Conservation (phyloP, 2,329 filamentous ascomycete species). For the Septoria linicola region DNA sequence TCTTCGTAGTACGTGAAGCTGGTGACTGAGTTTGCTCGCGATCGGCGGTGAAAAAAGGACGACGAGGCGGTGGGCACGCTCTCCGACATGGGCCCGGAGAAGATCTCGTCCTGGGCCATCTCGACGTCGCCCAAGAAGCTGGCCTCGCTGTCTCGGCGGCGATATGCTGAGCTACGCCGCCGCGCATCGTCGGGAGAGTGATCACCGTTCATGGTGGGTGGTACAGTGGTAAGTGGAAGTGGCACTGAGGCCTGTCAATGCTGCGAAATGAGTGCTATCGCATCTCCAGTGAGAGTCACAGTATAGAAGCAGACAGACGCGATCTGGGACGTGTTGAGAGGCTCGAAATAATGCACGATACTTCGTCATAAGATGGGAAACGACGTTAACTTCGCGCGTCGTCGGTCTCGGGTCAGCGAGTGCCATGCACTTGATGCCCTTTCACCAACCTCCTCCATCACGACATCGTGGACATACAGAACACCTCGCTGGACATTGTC, state of each 20-base stretch:
- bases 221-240: background rate
- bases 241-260: background rate
- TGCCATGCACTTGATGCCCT: too few species aligned
- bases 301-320: background rate
- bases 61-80: conserved; percentile 92
- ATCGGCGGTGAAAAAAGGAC: conserved; percentile 83
- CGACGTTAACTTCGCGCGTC: too few species aligned
- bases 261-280: conserved; percentile 5
- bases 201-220: conserved; percentile 24
- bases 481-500: too few species aligned
- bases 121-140: conserved; percentile 88
- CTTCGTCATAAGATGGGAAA: conserved; percentile 1
- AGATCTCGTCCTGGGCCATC: conserved; percentile 96
- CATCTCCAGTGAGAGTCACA: background rate
- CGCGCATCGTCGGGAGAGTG: conserved; percentile 19
- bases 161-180: conserved; percentile 41
- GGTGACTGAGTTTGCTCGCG: conserved; percentile 76
- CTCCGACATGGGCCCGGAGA: conserved; percentile 89
- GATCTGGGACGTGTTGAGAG: conserved; percentile 3
- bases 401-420: too few species aligned
- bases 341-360: background rate
- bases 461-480: too few species aligned
- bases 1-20: conserved; percentile 86
- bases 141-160: conserved; percentile 64
- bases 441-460: too few species aligned